These are phyloP conservation scores for Castanea sativa DNA, from an alignment of 306 rosid species.

Conservation along the genomic window DNA sequence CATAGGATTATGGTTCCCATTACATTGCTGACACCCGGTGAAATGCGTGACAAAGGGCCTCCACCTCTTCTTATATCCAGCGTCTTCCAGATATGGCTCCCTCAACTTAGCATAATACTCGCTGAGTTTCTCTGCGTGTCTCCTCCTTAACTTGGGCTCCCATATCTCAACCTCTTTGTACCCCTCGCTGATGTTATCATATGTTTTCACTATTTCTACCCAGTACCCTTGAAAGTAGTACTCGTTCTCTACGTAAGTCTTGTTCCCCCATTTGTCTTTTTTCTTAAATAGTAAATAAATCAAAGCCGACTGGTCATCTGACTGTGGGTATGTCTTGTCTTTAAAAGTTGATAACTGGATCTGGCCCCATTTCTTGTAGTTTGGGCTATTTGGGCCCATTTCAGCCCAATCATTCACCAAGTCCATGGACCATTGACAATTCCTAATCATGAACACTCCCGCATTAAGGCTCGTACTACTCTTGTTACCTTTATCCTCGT, in stretches of 20 bases:
- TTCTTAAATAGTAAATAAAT: slow-evolving; percentile 20
- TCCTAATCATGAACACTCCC: slow-evolving; percentile 28
- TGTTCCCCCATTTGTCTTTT: slow-evolving; percentile 28
- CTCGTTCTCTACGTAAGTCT: slow-evolving; percentile 28
- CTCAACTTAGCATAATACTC: slow-evolving; percentile 22
- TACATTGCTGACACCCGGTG: slow-evolving; percentile 61
- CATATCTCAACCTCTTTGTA: slow-evolving; percentile 26
- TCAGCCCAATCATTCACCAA: slow-evolving; percentile 39
- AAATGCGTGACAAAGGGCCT: slow-evolving; percentile 50
- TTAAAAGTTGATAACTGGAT: slow-evolving; percentile 1
- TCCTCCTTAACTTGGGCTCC: slow-evolving; percentile 12
- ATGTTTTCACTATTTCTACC: slow-evolving; percentile 13
- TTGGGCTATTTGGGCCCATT: slow-evolving; percentile 30
- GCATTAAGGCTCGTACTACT: slow-evolving; percentile 52
- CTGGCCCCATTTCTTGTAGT: slow-evolving; percentile 39
- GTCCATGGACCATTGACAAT: slow-evolving; percentile 54
- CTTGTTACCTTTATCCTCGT: slow-evolving; percentile 6
- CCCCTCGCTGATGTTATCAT: slow-evolving; percentile 9
- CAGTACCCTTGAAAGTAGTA: slow-evolving; percentile 37
- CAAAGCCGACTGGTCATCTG: slow-evolving; percentile 45
- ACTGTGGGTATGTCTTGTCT: slow-evolving; percentile 27
- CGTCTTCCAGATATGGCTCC: slow-evolving; percentile 11
- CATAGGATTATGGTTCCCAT: slow-evolving; percentile 36
- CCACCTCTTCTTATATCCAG: slow-evolving; percentile 16
- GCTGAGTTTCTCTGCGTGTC: slow-evolving; percentile 41